Percentiles rank a stretch among this genome's conserved stretches.
Evolutionary conservation across 306 rosid genomes (phyloP).

Genomic region (Vicia villosa): DNA sequence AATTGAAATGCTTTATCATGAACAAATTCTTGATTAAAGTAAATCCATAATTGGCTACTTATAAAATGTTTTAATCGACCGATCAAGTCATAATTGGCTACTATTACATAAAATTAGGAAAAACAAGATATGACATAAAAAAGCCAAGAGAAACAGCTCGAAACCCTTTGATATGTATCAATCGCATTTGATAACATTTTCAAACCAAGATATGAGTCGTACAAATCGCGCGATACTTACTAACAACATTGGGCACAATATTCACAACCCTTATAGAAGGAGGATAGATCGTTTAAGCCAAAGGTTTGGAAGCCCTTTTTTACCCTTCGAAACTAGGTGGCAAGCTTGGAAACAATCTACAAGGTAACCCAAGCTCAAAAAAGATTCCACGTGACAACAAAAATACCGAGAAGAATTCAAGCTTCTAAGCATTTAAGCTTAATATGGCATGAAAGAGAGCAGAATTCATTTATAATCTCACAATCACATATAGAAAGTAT

Average conservation of each 20-base stretch:
- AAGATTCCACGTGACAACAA: not conserved
- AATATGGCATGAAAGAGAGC: not conserved
- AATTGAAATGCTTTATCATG: no score
- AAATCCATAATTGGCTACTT: no score
- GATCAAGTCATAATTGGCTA: no score
- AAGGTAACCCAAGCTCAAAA: not conserved
- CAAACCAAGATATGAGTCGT: not conserved
- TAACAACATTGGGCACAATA: constrained; percentile 1
- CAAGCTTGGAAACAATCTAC: not conserved
- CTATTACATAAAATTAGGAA: no score
- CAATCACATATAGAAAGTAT: not conserved
- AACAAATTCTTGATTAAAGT: no score
- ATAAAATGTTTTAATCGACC: no score
- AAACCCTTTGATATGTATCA: not conserved
- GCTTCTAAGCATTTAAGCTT: not conserved
- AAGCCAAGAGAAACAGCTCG: no score
- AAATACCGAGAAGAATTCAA: not conserved
- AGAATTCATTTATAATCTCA: not conserved
- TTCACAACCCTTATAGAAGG: constrained; percentile 15
- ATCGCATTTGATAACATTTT: not conserved
- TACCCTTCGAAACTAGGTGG: constrained; percentile 12
- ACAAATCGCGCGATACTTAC: not conserved
- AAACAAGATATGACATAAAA: no score
- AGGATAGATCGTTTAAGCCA: not conserved
- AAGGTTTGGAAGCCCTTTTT: constrained; percentile 27